phyloP scores from a whole-genome alignment of 2,329 filamentous ascomycete genomes.

The Coleophoma crateriformis region DNA sequence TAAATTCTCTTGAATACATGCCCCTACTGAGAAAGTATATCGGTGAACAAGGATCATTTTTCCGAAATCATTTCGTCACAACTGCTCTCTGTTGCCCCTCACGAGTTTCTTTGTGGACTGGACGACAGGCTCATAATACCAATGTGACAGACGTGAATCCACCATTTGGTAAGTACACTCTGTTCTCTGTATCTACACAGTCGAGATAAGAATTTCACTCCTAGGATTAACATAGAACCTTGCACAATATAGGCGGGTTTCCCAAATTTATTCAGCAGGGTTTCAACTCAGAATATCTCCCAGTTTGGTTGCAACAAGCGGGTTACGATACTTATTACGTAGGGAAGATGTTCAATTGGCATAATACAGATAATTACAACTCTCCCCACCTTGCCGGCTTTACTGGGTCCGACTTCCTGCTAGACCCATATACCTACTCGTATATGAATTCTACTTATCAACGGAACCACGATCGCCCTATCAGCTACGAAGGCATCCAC shows the following conservation, averaged over 20 bases:
- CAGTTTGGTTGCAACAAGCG: conserved; percentile 60
- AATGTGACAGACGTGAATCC: conserved; percentile 42
- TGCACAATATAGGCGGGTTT: conserved; percentile 39
- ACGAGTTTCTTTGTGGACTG: conserved; percentile 51
- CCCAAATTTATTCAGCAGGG: conserved; percentile 60
- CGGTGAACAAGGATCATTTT: conserved; percentile 44
- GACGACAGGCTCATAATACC: conserved; percentile 54
- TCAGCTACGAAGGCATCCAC: conserved; percentile 40
- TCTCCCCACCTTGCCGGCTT: conserved; percentile 50
- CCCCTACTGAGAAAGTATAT: conserved; percentile 45
- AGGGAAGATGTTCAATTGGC: conserved; percentile 62
- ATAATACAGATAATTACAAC: conserved; percentile 53
- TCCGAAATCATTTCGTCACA: conserved; percentile 51
- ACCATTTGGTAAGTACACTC: conserved; percentile 36
- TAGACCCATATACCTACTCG: conserved; percentile 60
- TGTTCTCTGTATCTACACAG: too few species aligned
- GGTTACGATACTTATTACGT: conserved; percentile 67
- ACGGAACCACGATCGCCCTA: conserved; percentile 47
- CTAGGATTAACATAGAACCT: too few species aligned
- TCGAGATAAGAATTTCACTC: too few species aligned
- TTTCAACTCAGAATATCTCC: conserved; percentile 59
- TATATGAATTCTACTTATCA: conserved; percentile 60
- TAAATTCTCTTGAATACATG: conserved; percentile 51
- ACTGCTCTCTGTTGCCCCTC: conserved; percentile 55
- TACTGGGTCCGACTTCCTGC: conserved; percentile 48